Conservation (phyloP, 208 protist species). For the Trypanosoma mega region DNA sequence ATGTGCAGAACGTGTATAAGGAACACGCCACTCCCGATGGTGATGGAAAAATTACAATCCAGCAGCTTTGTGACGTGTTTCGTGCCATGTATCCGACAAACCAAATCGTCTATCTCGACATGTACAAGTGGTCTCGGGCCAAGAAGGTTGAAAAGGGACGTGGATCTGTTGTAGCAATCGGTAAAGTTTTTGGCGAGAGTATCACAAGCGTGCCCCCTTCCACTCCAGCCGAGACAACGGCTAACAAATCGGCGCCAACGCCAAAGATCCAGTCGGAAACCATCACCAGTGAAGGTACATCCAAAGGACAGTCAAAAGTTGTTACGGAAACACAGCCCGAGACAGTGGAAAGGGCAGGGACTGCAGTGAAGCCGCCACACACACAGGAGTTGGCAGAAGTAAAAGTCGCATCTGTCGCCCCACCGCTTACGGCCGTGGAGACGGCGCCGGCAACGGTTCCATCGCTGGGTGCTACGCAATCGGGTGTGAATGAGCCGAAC, state of each 20-base stretch:
- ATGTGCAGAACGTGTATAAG: constrained; percentile 21
- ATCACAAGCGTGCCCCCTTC: not conserved
- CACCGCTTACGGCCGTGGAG: too few relatives aligned
- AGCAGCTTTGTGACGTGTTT: constrained; percentile 22
- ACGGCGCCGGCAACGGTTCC: too few relatives aligned
- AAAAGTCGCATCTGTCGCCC: too few relatives aligned
- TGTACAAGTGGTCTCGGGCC: constrained; percentile 23
- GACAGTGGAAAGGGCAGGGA: not conserved
- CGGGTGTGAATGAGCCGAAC: too few relatives aligned
- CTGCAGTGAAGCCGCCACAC: not conserved
- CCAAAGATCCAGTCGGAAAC: too few relatives aligned
- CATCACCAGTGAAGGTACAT: not conserved
- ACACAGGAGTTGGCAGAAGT: too few relatives aligned
- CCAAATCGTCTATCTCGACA: constrained; percentile 17
- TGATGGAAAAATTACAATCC: constrained; percentile 17
- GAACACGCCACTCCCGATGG: constrained; percentile 13
- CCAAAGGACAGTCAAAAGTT: not conserved
- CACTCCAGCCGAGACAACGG: not conserved
- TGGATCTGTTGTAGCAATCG: not conserved
- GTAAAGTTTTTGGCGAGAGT: constrained; percentile 3
- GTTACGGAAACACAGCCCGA: not conserved
- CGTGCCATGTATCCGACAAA: constrained; percentile 14
- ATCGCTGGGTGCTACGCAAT: too few relatives aligned
- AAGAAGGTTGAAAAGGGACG: constrained; percentile 11
- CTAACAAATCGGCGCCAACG: too few relatives aligned